A percentile compares a stretch with the other conserved stretches of the same genome.
Evolutionary conservation across 805 yeast genomes (phyloP).

Genomic region (Yamadazyma phyllophila): DNA sequence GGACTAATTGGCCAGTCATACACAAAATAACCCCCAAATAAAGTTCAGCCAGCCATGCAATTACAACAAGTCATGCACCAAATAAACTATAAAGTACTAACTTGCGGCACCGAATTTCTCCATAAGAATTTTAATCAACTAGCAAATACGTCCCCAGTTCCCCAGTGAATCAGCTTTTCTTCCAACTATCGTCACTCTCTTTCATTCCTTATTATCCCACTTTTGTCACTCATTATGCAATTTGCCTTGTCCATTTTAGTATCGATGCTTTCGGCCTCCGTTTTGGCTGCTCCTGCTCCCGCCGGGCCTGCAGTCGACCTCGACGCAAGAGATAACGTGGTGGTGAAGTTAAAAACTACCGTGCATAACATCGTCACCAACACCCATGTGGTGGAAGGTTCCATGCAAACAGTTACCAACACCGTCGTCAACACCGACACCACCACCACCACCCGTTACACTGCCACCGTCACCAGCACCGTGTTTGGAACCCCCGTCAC

Average conservation of each 20-base stretch:
- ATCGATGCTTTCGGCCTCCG: constrained; percentile 21
- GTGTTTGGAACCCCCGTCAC: constrained; percentile 38
- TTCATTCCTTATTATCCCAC: constrained; percentile 8
- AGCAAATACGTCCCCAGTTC: neutral
- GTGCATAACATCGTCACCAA: constrained; percentile 35
- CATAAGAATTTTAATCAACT: neutral
- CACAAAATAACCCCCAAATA: neutral
- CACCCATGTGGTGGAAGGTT: constrained; percentile 30
- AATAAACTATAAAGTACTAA: neutral
- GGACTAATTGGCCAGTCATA: neutral
- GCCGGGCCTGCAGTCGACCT: constrained; percentile 8
- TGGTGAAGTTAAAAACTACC: constrained; percentile 34
- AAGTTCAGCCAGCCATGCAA: neutral
- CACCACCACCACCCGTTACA: constrained; percentile 38
- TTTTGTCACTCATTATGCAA: constrained; percentile 24
- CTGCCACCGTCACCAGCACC: constrained; percentile 44
- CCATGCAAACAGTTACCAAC: constrained; percentile 28
- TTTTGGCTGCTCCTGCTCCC: constrained; percentile 19
- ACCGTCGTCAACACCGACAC: constrained; percentile 29
- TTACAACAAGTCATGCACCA: neutral
- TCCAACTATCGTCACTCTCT: constrained; percentile 16
- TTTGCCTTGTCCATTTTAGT: constrained; percentile 21
- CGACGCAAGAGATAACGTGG: constrained; percentile 20
- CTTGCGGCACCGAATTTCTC: neutral
- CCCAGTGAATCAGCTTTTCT: constrained; percentile 5